Percentiles rank a stretch among this genome's conserved stretches.
Conservation (phyloP, 768 basidiomycete genomes). For the Boletus rubroflammeus region DNA sequence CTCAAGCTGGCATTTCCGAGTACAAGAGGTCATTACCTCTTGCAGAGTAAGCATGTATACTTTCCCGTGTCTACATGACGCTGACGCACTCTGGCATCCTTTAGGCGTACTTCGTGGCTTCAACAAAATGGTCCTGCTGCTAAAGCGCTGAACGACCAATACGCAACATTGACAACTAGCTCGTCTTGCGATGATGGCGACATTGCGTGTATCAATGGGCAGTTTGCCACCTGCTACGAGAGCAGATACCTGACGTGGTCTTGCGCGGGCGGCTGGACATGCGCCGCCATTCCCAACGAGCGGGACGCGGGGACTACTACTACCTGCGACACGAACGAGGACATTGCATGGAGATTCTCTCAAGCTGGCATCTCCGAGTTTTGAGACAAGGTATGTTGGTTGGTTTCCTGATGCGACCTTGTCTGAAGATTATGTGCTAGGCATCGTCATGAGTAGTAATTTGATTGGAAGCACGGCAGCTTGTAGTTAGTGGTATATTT, state of each 20-base stretch:
- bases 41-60: neutral
- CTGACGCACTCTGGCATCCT: neutral
- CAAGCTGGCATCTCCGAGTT: slow-evolving; percentile 18
- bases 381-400: slow-evolving; percentile 6
- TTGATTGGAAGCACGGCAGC: slow-evolving; percentile 2
- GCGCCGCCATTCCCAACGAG: slow-evolving; percentile 26
- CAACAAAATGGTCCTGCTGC: slow-evolving; percentile 26
- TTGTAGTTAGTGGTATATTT: slow-evolving; percentile 7
- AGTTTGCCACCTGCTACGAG: slow-evolving; percentile 16
- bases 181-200: slow-evolving; percentile 19
- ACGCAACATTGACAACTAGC: slow-evolving; percentile 9
- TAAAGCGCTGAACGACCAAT: slow-evolving; percentile 24
- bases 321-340: slow-evolving; percentile 14
- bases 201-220: slow-evolving; percentile 17
- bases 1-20: slow-evolving; percentile 14
- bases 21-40: slow-evolving; percentile 3
- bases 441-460: neutral
- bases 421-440: neutral
- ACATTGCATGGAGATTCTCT: slow-evolving; percentile 19
- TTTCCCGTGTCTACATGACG: neutral
- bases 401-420: neutral
- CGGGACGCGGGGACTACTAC: slow-evolving; percentile 16
- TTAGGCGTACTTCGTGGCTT: slow-evolving; percentile 17
- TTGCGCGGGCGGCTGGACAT: slow-evolving; percentile 14
- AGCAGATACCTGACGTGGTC: slow-evolving; percentile 9